Base-by-base conservation (phyloP, 345 rosid genomes). In the Laguncularia racemosa region DNA sequence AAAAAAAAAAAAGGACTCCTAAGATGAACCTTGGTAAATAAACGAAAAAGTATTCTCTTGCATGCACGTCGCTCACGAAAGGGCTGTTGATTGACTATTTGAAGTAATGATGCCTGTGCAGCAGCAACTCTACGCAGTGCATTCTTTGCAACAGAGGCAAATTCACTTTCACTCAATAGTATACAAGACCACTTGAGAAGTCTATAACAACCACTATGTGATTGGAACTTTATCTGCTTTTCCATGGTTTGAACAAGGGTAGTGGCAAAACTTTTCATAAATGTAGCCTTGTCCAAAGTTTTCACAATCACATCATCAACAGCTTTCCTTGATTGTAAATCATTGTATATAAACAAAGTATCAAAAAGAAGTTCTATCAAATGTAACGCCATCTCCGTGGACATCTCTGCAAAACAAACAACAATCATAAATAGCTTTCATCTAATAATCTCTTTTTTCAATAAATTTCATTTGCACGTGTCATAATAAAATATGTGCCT, bases 111-210 rank as follows among this genome's bases (percentile, higher is more conserved):
- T 60, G 96, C 85, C 75, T 93, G 99, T 3, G 80, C 79, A 33
- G 84, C 77, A 21, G 92, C 95, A 44, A 87, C 81, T 72, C 87
- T 82, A 71, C 72, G 77, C 55, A 85, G 75, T 19, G 84, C 97
- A 78, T 78, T 87, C 80, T 77, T 87, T 2, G 97, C 81, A 72
- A 77, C 71, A 12, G 88, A 60, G n/a, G 84, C 71, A 69, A 93
- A 93, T 49, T 82, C 84, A 69, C 96, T 87, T 62, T 71, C 78
- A 28, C 64, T 71, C 61, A 93, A 72, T 18, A 93, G 85, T 63
- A 93, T 78, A 57, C 91, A 84, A 3, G 99, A 87, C 99, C 97
- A 93, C 44, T 76, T 68, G 58, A 93, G 83, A 48, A 93, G 84
- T 73, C 87, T 81, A 59, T 73, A 74, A 76, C 95, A 80, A 51